These are phyloP conservation scores for Reutealis trisperma DNA, from an alignment of 345 rosid species.

Conservation along the genomic window DNA sequence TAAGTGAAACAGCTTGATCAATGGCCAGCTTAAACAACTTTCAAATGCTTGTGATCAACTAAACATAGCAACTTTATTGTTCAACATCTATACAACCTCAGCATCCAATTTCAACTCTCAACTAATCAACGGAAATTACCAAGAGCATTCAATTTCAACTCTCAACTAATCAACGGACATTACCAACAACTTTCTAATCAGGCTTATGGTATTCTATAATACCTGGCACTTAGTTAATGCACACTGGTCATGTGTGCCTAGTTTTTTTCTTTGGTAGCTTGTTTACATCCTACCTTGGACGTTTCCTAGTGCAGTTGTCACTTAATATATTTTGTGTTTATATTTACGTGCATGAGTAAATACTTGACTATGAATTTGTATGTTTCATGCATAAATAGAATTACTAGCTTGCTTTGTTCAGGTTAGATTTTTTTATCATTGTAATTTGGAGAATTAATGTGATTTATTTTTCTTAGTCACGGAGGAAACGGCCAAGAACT, in stretches of 20 bases:
- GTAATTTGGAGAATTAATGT: slow-evolving; percentile 13
- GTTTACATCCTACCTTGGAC: neutral
- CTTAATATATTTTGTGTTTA: neutral
- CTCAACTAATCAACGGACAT: slow-evolving; percentile 99
- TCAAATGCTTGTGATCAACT: slow-evolving; percentile 94
- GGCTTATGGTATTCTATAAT: slow-evolving; percentile 65
- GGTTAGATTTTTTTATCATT: neutral
- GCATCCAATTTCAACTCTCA: slow-evolving; percentile 85
- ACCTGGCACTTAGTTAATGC: slow-evolving; percentile 46
- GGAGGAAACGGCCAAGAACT: slow-evolving; percentile 95
- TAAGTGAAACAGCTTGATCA: slow-evolving; percentile 94
- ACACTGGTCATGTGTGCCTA: slow-evolving; percentile 27
- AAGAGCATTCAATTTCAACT: slow-evolving; percentile 80
- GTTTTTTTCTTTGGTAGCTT: slow-evolving; percentile 24
- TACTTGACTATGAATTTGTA: neutral
- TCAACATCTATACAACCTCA: slow-evolving; percentile 79
- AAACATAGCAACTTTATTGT: slow-evolving; percentile 82
- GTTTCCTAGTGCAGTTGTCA: neutral
- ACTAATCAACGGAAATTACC: slow-evolving; percentile 90
- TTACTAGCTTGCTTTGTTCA: neutral
- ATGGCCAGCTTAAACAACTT: slow-evolving; percentile 93
- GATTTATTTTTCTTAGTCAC: slow-evolving; percentile 63
- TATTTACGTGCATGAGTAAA: neutral
- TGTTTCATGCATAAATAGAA: no score
- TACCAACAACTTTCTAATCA: slow-evolving; percentile 85